Base-by-base conservation (phyloP, 1,284 basidiomycete genomes). In the Anthracocystis walkeri region DNA sequence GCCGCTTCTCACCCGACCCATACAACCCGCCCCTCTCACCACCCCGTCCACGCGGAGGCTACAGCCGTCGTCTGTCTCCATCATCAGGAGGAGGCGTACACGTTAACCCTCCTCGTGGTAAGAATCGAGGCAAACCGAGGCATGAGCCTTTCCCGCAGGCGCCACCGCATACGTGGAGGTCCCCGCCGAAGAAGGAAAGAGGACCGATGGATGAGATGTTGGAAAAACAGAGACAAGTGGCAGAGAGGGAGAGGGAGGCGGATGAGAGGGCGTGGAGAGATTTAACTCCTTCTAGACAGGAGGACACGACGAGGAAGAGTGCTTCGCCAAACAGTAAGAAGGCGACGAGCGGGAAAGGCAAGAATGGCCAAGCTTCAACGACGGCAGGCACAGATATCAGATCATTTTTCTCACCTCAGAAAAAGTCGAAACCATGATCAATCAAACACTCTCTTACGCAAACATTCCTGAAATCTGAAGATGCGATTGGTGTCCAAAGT, bases 11-110 rank as follows among this genome's bases (percentile, higher is more conserved):
- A 8, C 79, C 79, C 3, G 77, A 81, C 33, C 79, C 77, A 0
- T 81, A 52, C 60, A 75, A 79, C 48, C 79, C 79, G 1, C 79
- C 79, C 4, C 27, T 71, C 16, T 79, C 79, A 0, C 71, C 79
- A 21, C 67, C 59, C 1, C 63, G 75, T 2, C 74, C 77, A 1
- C 38, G 49, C 8, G 78, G 78, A 14, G 74, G 71, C 4, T 79
- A 75, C 63, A 67, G 62, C 23, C 66, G 73, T 25, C 35, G 38
- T 2, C 62, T 75, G 25, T 65, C 65, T 14, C 65, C 71, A 3
- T 29, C 70, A 1, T 63, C 58, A 11, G 70, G 70, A 14, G 70
- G 70, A 20, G 70, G 70, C n/a, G 33, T 73, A 25, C 70, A 73
- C 23, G 50, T 73, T 58, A 73, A 64, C 23, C 45, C 70, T 4